Evolutionary conservation across 495 filamentous ascomycete species (phyloP).

Genomic region (Chaetomium fimeti): DNA sequence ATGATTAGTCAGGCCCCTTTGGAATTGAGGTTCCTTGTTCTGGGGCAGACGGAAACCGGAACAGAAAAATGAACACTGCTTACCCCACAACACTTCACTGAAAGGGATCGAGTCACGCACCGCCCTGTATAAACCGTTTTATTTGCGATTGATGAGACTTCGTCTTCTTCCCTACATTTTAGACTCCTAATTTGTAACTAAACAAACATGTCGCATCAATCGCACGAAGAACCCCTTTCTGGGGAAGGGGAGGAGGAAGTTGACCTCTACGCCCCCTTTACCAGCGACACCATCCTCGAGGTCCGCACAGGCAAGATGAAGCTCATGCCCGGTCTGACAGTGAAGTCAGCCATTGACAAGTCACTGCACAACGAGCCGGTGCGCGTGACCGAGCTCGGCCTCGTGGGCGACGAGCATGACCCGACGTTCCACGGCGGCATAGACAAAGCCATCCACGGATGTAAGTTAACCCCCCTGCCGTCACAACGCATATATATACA

Average conservation of each 20-base stretch:
- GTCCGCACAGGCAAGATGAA: slow-evolving; percentile 56
- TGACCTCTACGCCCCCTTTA: slow-evolving; percentile 44
- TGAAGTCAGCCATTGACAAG: slow-evolving; percentile 56
- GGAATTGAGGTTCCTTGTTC: no score
- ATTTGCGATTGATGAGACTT: neutral
- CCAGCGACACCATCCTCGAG: slow-evolving; percentile 49
- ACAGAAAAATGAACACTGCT: no score
- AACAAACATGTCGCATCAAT: slow-evolving; percentile 21
- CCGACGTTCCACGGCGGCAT: slow-evolving; percentile 53
- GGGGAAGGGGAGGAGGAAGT: slow-evolving; percentile 33
- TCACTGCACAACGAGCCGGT: slow-evolving; percentile 38
- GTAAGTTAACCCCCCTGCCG: slow-evolving; percentile 30
- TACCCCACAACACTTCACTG: no score
- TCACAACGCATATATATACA: neutral
- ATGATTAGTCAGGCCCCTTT: neutral
- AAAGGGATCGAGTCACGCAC: no score
- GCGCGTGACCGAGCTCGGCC: slow-evolving; percentile 45
- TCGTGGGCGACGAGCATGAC: slow-evolving; percentile 57
- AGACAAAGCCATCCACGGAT: slow-evolving; percentile 60
- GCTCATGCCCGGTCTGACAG: slow-evolving; percentile 42
- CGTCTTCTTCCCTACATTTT: neutral
- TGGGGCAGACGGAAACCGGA: no score
- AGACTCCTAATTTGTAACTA: neutral
- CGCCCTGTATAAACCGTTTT: no score
- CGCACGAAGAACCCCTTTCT: slow-evolving; percentile 13